phyloP scores from a whole-genome alignment of 2,329 filamentous ascomycete species.

The Stemphylium vesicarium region DNA sequence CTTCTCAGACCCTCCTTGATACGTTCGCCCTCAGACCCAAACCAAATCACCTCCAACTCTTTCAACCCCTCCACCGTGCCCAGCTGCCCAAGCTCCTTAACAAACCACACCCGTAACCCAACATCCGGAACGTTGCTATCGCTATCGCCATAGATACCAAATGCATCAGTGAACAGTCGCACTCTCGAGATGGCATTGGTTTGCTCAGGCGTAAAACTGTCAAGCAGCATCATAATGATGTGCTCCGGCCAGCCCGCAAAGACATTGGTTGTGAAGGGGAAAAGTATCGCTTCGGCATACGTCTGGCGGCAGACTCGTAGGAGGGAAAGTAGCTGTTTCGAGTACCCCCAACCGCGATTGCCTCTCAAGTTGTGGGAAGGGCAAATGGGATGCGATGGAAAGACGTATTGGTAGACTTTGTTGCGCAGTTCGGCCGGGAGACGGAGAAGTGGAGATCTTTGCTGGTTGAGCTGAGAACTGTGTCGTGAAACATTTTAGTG shows the following conservation, averaged over 20 bases:
- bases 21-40: not conserved
- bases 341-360: constrained; percentile 3
- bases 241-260: constrained; percentile 9
- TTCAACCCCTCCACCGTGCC: not conserved
- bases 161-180: constrained; percentile 1
- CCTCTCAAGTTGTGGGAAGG: not conserved
- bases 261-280: constrained; percentile 7
- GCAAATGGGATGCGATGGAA: not conserved
- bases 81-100: not conserved
- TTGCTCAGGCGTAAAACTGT: not conserved
- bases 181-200: not conserved
- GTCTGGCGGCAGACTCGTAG: constrained; percentile 5
- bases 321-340: not conserved
- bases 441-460: constrained; percentile 9
- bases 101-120: constrained; percentile 6
- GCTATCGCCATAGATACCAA: constrained; percentile 4
- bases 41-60: constrained; percentile 3
- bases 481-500: not conserved
- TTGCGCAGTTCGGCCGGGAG: constrained; percentile 15
- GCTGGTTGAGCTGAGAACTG: constrained; percentile 8
- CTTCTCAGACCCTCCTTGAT: not conserved
- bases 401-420: constrained; percentile 12
- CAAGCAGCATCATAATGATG: constrained; percentile 4
- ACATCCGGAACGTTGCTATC: constrained; percentile 1
- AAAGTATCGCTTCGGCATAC: constrained; percentile 3